A percentile compares a stretch with the other conserved stretches of the same genome.
These are phyloP conservation scores for Candida chauliodis DNA, from an alignment of 805 yeast species.

Conservation along the genomic window DNA sequence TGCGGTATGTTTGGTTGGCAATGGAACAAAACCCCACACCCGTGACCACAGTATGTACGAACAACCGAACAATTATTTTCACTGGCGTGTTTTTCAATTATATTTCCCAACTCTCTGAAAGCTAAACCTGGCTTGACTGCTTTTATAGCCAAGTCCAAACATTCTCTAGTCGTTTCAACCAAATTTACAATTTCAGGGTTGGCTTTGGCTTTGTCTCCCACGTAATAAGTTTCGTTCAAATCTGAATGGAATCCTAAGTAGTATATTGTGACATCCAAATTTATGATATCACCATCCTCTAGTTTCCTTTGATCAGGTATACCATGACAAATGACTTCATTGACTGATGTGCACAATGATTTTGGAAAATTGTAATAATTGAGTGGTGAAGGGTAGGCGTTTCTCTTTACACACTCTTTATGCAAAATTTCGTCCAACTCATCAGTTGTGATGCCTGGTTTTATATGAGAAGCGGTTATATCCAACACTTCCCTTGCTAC, in stretches of 20 bases:
- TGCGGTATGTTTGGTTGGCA: constrained; percentile 92
- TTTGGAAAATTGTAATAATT: constrained; percentile 94
- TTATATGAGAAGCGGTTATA: constrained; percentile 75
- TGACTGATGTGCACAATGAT: constrained; percentile 87
- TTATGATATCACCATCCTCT: constrained; percentile 91
- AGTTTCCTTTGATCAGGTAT: constrained; percentile 87
- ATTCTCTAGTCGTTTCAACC: constrained; percentile 85
- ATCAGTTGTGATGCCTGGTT: constrained; percentile 91
- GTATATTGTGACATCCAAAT: constrained; percentile 82
- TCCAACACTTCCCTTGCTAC: constrained; percentile 88
- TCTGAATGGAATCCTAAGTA: constrained; percentile 91
- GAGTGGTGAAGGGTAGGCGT: constrained; percentile 91
- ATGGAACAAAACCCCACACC: constrained; percentile 83
- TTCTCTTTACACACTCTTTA: constrained; percentile 80
- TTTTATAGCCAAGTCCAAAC: constrained; percentile 78
- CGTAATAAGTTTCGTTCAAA: constrained; percentile 93
- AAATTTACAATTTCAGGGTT: constrained; percentile 80
- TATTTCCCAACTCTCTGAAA: constrained; percentile 80
- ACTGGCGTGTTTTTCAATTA: constrained; percentile 82
- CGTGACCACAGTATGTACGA: constrained; percentile 91
- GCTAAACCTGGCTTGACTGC: constrained; percentile 88
- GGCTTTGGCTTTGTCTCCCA: constrained; percentile 82
- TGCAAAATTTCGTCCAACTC: constrained; percentile 85
- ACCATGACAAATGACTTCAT: constrained; percentile 96
- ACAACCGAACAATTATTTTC: constrained; percentile 81